These are phyloP conservation scores for Haemoproteus tartakovskyi DNA, from an alignment of 169 alveolate species.

Conservation along the genomic window DNA sequence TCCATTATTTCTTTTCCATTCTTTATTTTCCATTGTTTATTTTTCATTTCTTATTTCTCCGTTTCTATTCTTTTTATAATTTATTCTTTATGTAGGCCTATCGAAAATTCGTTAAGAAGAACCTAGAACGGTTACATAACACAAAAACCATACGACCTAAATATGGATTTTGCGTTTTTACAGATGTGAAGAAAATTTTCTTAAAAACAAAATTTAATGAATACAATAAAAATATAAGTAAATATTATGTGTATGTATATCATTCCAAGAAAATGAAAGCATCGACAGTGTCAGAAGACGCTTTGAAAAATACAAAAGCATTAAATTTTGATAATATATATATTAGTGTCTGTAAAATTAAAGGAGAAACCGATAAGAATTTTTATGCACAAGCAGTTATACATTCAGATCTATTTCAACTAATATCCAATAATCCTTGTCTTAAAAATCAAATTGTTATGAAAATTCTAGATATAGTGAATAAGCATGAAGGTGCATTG, in stretches of 20 bases:
- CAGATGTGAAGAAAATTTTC: constrained; percentile 43
- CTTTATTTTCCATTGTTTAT: no score
- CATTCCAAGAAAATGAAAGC: constrained; percentile 35
- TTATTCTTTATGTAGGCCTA: constrained; percentile 18
- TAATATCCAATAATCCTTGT: constrained; percentile 6
- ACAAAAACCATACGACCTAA: constrained; percentile 12
- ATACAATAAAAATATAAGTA: constrained; percentile 42
- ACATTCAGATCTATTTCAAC: constrained; percentile 18
- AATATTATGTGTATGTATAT: constrained; percentile 47
- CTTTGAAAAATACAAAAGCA: constrained; percentile 1
- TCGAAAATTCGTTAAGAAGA: constrained; percentile 34
- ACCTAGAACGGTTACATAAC: constrained; percentile 3
- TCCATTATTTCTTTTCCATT: no score
- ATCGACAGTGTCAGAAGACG: constrained; percentile 4
- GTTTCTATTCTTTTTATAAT: background rate
- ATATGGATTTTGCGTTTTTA: constrained; percentile 16
- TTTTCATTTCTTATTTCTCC: no score
- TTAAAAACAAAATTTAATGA: constrained; percentile 21
- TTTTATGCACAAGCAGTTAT: constrained; percentile 67
- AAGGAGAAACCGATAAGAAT: constrained; percentile 52
- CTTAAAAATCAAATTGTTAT: constrained; percentile 28
- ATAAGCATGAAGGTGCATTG: constrained; percentile 3
- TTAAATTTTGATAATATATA: constrained; percentile 28
- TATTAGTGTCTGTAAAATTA: constrained; percentile 47
- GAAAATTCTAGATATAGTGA: constrained; percentile 12